These are phyloP conservation scores for Pistacia atlantica DNA, from an alignment of 345 rosid genomes.

Conservation along the genomic window DNA sequence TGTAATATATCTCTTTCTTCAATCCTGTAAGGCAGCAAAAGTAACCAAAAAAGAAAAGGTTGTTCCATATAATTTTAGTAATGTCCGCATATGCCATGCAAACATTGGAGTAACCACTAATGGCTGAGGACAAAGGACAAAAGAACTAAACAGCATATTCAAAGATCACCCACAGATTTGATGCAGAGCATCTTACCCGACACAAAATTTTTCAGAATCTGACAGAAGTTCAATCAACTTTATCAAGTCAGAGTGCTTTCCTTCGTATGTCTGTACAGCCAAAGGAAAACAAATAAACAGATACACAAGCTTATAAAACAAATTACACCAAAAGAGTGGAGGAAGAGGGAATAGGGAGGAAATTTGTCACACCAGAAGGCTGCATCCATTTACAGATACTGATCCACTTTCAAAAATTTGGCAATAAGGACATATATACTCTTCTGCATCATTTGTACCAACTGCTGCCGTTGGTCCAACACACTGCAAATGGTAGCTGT, in stretches of 20 bases:
- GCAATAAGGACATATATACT: constrained; percentile 52
- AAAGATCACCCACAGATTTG: constrained; percentile 1
- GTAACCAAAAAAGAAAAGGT: not conserved
- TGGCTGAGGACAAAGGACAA: not conserved
- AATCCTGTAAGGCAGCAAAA: constrained; percentile 43
- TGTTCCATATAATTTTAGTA: not conserved
- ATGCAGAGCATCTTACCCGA: constrained; percentile 36
- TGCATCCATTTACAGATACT: constrained; percentile 25
- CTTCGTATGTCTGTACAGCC: constrained; percentile 41
- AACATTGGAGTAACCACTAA: not conserved
- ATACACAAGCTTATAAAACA: constrained; percentile 14
- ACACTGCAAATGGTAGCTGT: constrained; percentile 70
- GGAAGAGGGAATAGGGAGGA: not conserved
- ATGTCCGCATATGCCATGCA: too few relatives aligned
- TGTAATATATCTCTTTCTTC: constrained; percentile 50
- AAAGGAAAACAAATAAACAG: constrained; percentile 21
- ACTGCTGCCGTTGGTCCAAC: constrained; percentile 32
- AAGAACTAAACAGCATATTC: not conserved
- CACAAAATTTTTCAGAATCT: constrained; percentile 39
- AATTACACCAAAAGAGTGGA: not conserved
- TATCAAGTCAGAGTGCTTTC: constrained; percentile 39
- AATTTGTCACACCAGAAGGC: constrained; percentile 41
- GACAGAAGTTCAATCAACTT: constrained; percentile 42
- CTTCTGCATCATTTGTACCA: constrained; percentile 25
- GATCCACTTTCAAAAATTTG: constrained; percentile 30